Conservation (phyloP, 257 asterid genomes). For the Solanum tarapatanum region DNA sequence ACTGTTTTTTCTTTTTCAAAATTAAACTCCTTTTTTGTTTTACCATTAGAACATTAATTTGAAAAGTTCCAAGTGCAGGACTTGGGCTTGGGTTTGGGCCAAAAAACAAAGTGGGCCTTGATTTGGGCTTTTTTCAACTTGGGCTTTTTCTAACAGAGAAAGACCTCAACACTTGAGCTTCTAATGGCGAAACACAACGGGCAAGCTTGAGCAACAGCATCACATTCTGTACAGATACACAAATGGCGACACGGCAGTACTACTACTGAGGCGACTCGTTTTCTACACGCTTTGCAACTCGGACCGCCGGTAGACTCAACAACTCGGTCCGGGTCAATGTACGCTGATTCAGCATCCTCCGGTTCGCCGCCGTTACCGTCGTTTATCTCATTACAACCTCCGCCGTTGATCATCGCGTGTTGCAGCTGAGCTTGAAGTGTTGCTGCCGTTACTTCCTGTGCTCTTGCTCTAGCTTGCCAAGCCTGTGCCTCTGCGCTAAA, state of each 20-base stretch:
- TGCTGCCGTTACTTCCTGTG: constrained; percentile 28
- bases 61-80: neutral
- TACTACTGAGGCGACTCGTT: constrained; percentile 27
- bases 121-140: neutral
- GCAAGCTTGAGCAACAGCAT: constrained; percentile 27
- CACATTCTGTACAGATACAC: constrained; percentile 27
- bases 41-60: neutral
- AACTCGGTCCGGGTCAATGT: constrained; percentile 42
- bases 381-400: neutral
- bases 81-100: neutral
- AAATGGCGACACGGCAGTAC: constrained; percentile 41
- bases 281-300: constrained; percentile 27
- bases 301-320: constrained; percentile 20
- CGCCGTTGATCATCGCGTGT: constrained; percentile 15
- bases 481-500: constrained; percentile 29
- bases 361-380: constrained; percentile 13
- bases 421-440: constrained; percentile 30
- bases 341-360: constrained; percentile 44
- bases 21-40: neutral
- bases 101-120: neutral
- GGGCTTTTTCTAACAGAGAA: constrained; percentile 11
- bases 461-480: constrained; percentile 28
- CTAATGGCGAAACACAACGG: constrained; percentile 24
- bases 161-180: constrained; percentile 37
- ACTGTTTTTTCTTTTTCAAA: neutral